A percentile compares a stretch with the other conserved stretches of the same genome.
Conservation (phyloP, 2,329 filamentous ascomycete species). For the Apiospora pterosperma region DNA sequence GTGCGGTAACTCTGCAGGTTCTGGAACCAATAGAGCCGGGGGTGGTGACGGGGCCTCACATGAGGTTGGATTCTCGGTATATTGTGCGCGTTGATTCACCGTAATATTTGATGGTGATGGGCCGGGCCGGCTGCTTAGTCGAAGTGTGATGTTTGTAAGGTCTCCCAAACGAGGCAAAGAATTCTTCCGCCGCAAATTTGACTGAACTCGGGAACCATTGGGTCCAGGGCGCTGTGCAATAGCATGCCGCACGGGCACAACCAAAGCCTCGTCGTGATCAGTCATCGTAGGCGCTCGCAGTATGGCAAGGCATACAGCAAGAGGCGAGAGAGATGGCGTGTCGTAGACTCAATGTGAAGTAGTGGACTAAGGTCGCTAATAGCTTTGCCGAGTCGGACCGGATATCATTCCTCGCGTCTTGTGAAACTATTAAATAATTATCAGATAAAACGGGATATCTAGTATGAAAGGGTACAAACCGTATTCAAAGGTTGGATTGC, state of each 20-base stretch:
- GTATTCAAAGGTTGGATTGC: not conserved
- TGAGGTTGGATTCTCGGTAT: not conserved
- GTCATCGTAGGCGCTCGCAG: not conserved
- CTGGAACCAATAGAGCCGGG: not conserved
- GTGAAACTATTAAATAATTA: not conserved
- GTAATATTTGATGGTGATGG: not conserved
- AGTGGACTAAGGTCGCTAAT: not conserved
- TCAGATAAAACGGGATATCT: not conserved
- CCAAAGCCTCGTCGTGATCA: not conserved
- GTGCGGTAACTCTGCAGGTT: not conserved
- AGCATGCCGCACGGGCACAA: not conserved
- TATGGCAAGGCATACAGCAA: not conserved
- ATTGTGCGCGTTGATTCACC: not conserved
- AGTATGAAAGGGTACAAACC: not conserved
- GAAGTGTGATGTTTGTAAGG: not conserved
- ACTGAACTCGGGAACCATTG: not conserved
- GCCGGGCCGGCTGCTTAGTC: not conserved
- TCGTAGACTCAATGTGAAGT: not conserved
- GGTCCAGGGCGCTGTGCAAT: not conserved
- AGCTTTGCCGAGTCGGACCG: not conserved
- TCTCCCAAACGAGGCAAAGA: constrained; percentile 3
- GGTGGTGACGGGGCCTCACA: not conserved
- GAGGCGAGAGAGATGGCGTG: not conserved
- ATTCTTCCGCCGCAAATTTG: not conserved
- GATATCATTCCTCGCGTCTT: not conserved